Base-by-base conservation (phyloP, 176 grass and related monocot species). In the Bonia amplexicaulis region DNA sequence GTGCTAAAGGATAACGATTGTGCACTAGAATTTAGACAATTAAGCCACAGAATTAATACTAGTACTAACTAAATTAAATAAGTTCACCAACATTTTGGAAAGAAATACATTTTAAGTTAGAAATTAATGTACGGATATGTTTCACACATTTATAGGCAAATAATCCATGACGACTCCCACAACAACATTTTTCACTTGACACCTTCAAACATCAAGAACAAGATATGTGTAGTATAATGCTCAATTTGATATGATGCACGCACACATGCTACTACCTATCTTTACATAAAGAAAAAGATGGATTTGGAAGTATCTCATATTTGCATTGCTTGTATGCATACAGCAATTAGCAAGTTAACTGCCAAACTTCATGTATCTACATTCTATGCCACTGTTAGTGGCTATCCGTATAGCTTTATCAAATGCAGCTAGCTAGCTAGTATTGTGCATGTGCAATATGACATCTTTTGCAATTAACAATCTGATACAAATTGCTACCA, bases 391-490 rank as follows among this genome's bases (percentile, higher is more conserved):
- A 27, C 22, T 26, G 9, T 20, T 82, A 29, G 66, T 57, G 37
- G 68, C 11, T 26, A 44, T 58, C 66, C n/a, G 66, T 81, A 53
- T 68, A 61, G 25, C 68, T 82, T 83, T 73, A 83, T 61, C 54
- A 29, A 17, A 73, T 33, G 67, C 54, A 62, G 25, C 63, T 72
- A 47, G 10, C 17, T 31, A 62, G 16, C n/a, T 44, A 20, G 26
- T 17, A 35, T 62, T 73, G 40, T 49, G 12, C 17, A 2, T 83
- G 9, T 48, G 27, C 26, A 48, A 62, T 29, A 61, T n/a, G 37
- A 47, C 60, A 68, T 87, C 39, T 14, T 75, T 26, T 73, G 19
- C 16, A 49, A 22, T n/a, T 51, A 66, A 37, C 31, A 81, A 70
- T 69, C 31, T 42, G 63, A 16, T 37, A 20, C 13, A n/a, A 69